phyloP scores from a whole-genome alignment of 2,329 filamentous ascomycete species.

The Verticillium nubilum region DNA sequence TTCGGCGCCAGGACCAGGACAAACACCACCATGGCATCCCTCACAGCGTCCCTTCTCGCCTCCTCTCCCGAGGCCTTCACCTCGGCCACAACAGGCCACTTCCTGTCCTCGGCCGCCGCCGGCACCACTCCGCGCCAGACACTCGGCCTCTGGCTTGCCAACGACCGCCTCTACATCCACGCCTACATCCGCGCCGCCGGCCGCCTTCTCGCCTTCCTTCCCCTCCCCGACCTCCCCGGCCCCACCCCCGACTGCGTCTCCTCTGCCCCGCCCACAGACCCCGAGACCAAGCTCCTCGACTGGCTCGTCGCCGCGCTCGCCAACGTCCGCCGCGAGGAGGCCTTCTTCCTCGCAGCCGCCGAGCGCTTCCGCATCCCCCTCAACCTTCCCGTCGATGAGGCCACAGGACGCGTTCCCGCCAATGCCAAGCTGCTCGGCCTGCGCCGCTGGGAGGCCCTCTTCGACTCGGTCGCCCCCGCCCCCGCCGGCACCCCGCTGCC shows the following conservation, averaged over 20 bases:
- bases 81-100: constrained; percentile 58
- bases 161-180: constrained; percentile 67
- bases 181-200: constrained; percentile 65
- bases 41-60: constrained; percentile 53
- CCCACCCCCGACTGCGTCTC: constrained; percentile 13
- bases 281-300: constrained; percentile 53
- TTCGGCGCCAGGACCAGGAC: background rate
- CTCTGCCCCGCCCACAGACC: constrained; percentile 37
- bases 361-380: constrained; percentile 53
- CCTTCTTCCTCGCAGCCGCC: constrained; percentile 62
- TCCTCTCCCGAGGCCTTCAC: constrained; percentile 40
- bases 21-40: constrained; percentile 14
- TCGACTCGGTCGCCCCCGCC: constrained; percentile 45
- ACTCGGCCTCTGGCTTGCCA: constrained; percentile 63
- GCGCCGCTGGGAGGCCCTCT: constrained; percentile 37
- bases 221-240: constrained; percentile 36
- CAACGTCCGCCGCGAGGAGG: constrained; percentile 62
- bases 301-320: constrained; percentile 59
- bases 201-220: constrained; percentile 55
- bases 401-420: constrained; percentile 14
- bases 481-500: constrained; percentile 34
- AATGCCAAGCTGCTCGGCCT: constrained; percentile 33
- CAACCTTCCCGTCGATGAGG: constrained; percentile 19
- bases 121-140: constrained; percentile 52
- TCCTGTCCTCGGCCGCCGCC: constrained; percentile 59